phyloP scores from a whole-genome alignment of 345 rosid species.

The Kernera saxatilis region DNA sequence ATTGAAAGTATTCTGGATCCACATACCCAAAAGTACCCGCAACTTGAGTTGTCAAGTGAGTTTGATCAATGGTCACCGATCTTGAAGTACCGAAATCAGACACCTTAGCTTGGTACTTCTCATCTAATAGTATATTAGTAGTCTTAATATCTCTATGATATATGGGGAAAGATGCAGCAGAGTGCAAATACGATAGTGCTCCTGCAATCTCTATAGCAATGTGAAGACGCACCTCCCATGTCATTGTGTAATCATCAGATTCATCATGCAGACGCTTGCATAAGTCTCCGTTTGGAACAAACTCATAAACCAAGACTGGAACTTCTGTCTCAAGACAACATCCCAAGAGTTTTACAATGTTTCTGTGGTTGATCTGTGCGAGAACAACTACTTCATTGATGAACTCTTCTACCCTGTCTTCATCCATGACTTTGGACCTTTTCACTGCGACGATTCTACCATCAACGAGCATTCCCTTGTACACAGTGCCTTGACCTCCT shows the following conservation, averaged over 20 bases:
- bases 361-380: slow-evolving; percentile 24
- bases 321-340: slow-evolving; percentile 30
- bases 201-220: slow-evolving; percentile 13
- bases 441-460: slow-evolving; percentile 23
- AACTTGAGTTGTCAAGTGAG: slow-evolving; percentile 27
- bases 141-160: slow-evolving; percentile 32
- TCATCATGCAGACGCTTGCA: slow-evolving; percentile 22
- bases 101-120: slow-evolving; percentile 22
- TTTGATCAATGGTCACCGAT: slow-evolving; percentile 21
- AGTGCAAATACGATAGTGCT: slow-evolving; percentile 19
- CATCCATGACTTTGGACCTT: slow-evolving; percentile 12
- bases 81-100: slow-evolving; percentile 34
- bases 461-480: slow-evolving; percentile 25
- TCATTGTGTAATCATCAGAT: slow-evolving; percentile 14
- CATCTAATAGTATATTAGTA: slow-evolving; percentile 25
- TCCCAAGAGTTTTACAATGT: slow-evolving; percentile 29
- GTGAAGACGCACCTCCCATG: slow-evolving; percentile 18
- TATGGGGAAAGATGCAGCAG: slow-evolving; percentile 26
- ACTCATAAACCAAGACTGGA: slow-evolving; percentile 27
- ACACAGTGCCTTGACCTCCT: slow-evolving; percentile 35
- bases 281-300: slow-evolving; percentile 20
- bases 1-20: slow-evolving; percentile 44
- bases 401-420: slow-evolving; percentile 30
- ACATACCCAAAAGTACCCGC: slow-evolving; percentile 44
- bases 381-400: slow-evolving; percentile 33